Evolutionary conservation across 2,329 filamentous ascomycete genomes (phyloP), one percentile per base, ranked within the genome.

Genomic region (Tolypocladium ophioglossoides): DNA sequence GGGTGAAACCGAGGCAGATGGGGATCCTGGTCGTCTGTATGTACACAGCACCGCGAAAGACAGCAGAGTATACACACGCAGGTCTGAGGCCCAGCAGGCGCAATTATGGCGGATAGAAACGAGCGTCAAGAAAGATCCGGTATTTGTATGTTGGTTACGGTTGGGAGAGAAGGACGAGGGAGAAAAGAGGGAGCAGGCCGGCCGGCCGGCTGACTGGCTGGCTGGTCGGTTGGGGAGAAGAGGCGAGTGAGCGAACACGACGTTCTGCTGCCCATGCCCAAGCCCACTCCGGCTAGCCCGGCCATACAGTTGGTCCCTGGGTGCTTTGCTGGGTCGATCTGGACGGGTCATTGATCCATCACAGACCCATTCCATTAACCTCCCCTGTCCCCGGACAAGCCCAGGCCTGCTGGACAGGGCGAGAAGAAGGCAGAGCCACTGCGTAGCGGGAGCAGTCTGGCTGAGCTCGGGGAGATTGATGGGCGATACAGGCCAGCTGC

Each of bases 291-390:
- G 52, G 52, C 44, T 50, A 50, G 46, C 14, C 52, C 46, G 52
- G 46, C 44, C 44, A 9, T 32, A 47, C 32, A 38, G 30, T 37
- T 40, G 52, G 52, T 54, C 52, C 52, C 52, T 50, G 24, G 18
- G 46, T 30, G 30, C 46, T 32, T n/a, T 41, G 32, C 50, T 52
- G 51, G 54, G 50, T 39, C 54, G 54, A 55, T 55, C 54, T 52
- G 27, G 38, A 50, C 40, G 46, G 52, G 46, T 40, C 46, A 47
- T 34, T 20, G 52, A 40, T 24, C 24, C 48, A 38, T 51, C 52
- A 18, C 47, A 40, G 37, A 47, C 48, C 47, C 49, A 37, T 50
- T 54, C 39, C n/a, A 22, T 20, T 14, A 30, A 34, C 24, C 48
- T 54, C 48, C 52, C 47, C 52, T 50, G 39, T 24, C 49, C 49